Percentiles rank a stretch among this genome's conserved stretches.
Evolutionary conservation across 2,329 filamentous ascomycete species (phyloP).

Genomic region (Paracorniculantispora psalliotae): DNA sequence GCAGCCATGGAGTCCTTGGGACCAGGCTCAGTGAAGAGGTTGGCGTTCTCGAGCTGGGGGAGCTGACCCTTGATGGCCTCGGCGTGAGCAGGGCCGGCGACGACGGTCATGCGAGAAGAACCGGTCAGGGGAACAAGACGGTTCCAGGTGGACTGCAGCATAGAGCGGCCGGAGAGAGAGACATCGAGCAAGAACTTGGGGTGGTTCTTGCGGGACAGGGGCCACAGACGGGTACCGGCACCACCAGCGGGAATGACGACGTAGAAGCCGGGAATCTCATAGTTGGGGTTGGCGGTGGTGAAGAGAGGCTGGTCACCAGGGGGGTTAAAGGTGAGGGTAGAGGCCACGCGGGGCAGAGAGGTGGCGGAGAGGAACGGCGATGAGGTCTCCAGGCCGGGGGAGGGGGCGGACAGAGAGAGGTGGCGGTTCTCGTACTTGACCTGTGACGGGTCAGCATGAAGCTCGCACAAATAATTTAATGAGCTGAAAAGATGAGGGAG

Average conservation of each 20-base stretch:
- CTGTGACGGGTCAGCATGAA: not conserved
- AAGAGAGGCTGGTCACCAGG: slow-evolving; percentile 12
- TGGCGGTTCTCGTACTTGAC: slow-evolving; percentile 10
- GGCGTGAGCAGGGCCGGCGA: slow-evolving; percentile 22
- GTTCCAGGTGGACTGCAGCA: slow-evolving; percentile 24
- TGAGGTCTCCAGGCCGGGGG: slow-evolving; percentile 11
- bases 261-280: slow-evolving; percentile 24
- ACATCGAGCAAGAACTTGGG: slow-evolving; percentile 25
- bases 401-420: not conserved
- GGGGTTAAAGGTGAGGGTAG: slow-evolving; percentile 13
- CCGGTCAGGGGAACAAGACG: slow-evolving; percentile 23
- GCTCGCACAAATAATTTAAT: too few relatives aligned
- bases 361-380: slow-evolving; percentile 15
- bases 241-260: slow-evolving; percentile 24
- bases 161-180: slow-evolving; percentile 22
- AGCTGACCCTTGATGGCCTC: slow-evolving; percentile 22
- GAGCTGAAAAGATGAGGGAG: not conserved
- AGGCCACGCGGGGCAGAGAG: slow-evolving; percentile 13
- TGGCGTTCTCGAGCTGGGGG: slow-evolving; percentile 19
- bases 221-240: slow-evolving; percentile 24
- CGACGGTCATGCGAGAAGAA: slow-evolving; percentile 22
- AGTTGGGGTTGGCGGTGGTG: slow-evolving; percentile 15
- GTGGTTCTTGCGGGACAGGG: slow-evolving; percentile 24
- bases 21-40: slow-evolving; percentile 24
- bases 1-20: slow-evolving; percentile 25